Conservation (phyloP, 1,284 basidiomycete species). For the Hemileia vastatrix region DNA sequence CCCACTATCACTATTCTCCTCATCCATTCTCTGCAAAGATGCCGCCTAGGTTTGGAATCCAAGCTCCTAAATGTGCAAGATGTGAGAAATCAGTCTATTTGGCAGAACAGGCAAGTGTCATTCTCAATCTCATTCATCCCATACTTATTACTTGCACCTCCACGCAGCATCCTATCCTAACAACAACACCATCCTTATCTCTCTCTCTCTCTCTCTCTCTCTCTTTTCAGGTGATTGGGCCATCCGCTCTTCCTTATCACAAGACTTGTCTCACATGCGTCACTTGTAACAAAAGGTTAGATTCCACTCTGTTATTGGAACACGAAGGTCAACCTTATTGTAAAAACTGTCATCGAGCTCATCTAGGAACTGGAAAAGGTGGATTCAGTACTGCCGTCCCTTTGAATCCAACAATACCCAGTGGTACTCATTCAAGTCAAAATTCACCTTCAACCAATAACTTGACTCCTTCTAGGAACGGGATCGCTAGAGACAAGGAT, state of each 20-base stretch:
- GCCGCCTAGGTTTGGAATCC: too few species aligned
- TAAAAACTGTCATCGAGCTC: slow-evolving; percentile 40
- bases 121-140: neutral
- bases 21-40: too few species aligned
- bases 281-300: slow-evolving; percentile 40
- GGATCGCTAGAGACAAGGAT: neutral
- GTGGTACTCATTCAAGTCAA: slow-evolving; percentile 16
- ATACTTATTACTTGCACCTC: neutral
- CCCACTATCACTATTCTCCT: too few species aligned
- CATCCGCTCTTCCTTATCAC: slow-evolving; percentile 39
- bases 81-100: slow-evolving; percentile 40
- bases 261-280: slow-evolving; percentile 40
- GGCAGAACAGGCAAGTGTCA: slow-evolving; percentile 32
- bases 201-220: neutral
- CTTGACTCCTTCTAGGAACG: too few species aligned
- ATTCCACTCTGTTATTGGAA: slow-evolving; percentile 39
- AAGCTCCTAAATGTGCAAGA: slow-evolving; percentile 41
- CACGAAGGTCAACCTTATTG: slow-evolving; percentile 42
- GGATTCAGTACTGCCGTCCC: slow-evolving; percentile 40
- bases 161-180: neutral
- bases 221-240: slow-evolving; percentile 33
- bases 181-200: neutral
- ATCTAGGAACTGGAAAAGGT: slow-evolving; percentile 41
- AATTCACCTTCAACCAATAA: slow-evolving; percentile 19
- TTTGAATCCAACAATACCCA: slow-evolving; percentile 31